Percentiles rank a stretch among this genome's conserved stretches.
Evolutionary conservation across 495 filamentous ascomycete species (phyloP).

Genomic region (Chlorociboria aeruginascens): DNA sequence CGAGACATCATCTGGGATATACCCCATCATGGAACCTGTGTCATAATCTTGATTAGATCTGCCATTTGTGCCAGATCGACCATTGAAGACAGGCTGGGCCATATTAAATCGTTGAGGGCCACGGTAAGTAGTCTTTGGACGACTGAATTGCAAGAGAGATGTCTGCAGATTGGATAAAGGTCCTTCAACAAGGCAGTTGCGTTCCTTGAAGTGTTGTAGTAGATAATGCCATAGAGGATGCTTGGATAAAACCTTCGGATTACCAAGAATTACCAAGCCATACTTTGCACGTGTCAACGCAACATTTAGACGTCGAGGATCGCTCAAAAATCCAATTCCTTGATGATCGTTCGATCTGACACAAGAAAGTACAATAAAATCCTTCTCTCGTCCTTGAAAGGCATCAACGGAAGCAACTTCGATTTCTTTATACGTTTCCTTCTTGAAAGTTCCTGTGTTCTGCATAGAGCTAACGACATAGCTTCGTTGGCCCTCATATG

Average conservation of each 20-base stretch:
- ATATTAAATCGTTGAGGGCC: constrained; percentile 84
- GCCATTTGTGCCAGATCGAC: constrained; percentile 33
- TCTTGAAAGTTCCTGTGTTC: constrained; percentile 90
- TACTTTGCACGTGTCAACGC: constrained; percentile 95
- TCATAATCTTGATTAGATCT: constrained; percentile 55
- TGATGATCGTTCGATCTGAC: constrained; percentile 99
- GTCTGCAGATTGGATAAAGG: constrained; percentile 93
- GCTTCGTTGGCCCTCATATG: constrained; percentile 96
- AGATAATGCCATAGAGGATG: constrained; percentile 98
- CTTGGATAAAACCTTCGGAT: constrained; percentile 95
- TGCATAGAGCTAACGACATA: constrained; percentile 99
- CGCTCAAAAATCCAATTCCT: constrained; percentile 97
- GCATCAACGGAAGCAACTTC: constrained; percentile 98
- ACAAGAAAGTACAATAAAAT: constrained; percentile 96
- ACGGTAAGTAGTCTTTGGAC: constrained; percentile 84
- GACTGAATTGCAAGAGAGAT: constrained; percentile 88
- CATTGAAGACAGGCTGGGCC: constrained; percentile 37
- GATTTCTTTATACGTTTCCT: constrained; percentile 97
- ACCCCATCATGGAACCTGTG: constrained; percentile 76
- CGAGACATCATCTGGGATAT: constrained; percentile 94
- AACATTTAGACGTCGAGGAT: constrained; percentile 97
- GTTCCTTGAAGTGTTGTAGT: constrained; percentile 93
- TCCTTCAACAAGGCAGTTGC: constrained; percentile 90
- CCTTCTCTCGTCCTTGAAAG: constrained; percentile 98
- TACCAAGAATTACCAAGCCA: constrained; percentile 90